Evolutionary conservation across 345 rosid species (phyloP), one percentile per base, ranked within the genome.

Genomic region (Salix brachista): DNA sequence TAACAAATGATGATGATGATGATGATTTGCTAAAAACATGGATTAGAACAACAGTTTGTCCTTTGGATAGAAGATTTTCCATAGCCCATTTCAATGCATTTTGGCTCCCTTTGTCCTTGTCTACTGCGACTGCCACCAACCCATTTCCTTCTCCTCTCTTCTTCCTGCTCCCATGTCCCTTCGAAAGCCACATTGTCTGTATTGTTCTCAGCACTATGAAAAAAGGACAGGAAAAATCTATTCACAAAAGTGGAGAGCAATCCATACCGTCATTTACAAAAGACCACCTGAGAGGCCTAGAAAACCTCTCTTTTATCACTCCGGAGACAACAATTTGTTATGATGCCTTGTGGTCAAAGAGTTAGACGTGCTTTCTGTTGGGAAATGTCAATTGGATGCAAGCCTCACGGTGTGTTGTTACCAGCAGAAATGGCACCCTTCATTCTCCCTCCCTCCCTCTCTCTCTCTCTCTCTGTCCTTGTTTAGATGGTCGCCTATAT

Each of bases 41-140:
- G 66, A 94, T 84, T 72, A 94, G 89, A 72, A 92, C 60, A 50
- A 96, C 88, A 75, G 89, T 83, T 77, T 91, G 90, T 67, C 96
- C 93, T 78, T 75, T 87, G 77, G 85, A 32, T 73, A 86, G 88
- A 50, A 93, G 93, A 88, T 91, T 86, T 60, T 91, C 93, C 18
- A 76, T 72, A 1, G 98, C 86, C 99, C 98, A 95, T 85, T 75
- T 85, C 62, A 95, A 79, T 77, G 99, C 98, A 83, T 84, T 72
- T 80, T 87, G 96, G 84, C 97, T 95, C 5, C 90, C 88, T 86
- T 91, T 95, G 77, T 93, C 99, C 75, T 83, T 90, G 85, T 90
- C 92, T n/a, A 93, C 83, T 12, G 96, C 98, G 13, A 95, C 92
- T 19, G 96, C 99, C 0, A 91, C 89, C 75, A 89, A 41, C 54